Evolutionary conservation across 2,329 filamentous ascomycete species (phyloP), one percentile per base, ranked within the genome.

Genomic region (Neophaeococcomyces aloes): DNA sequence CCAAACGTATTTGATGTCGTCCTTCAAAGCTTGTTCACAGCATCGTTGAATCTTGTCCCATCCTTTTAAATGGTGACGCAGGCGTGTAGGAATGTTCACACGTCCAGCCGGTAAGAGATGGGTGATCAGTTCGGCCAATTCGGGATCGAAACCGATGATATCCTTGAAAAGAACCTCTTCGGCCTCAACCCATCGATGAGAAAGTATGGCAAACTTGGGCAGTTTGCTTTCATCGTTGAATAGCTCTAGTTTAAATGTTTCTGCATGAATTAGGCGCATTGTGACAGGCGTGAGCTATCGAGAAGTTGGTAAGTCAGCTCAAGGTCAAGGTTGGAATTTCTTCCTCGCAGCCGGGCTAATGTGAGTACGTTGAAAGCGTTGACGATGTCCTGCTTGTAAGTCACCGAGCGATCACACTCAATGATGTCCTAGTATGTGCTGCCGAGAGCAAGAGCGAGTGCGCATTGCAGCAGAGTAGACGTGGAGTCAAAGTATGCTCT

Each of bases 131-230:
- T n/a, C n/a, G n/a, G n/a, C n/a, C n/a, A n/a, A n/a, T n/a, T n/a
- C n/a, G n/a, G n/a, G n/a, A n/a, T n/a, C n/a, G n/a, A n/a, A n/a
- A 7, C 32, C 6, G 15, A 11, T 25, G 23, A 32, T 7, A 10
- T 41, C 29, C 13, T 41, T 10, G 38, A 7, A 34, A 7, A 15
- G 7, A 15, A 34, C 56, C 2, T 55, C 53, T 17, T 46, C 48
- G 4, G n/a, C n/a, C n/a, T 46, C 50, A n/a, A 46, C 39, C 59
- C 58, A 62, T 39, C 51, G 55, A 47, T 63, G 60, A 15, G 58
- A 62, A 5, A 62, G 55, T 31, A 62, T 61, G 4, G 58, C 60
- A 45, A 60, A 55, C 17, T n/a, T 29, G 19, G 40, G 40, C 15
- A 32, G 10, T 4, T 25, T 23, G n/a, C 36, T 3, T 13, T 37